A percentile compares a stretch with the other conserved stretches of the same genome.
These are phyloP conservation scores for Metrosideros polymorpha DNA, from an alignment of 441 rosid species.

Conservation along the genomic window DNA sequence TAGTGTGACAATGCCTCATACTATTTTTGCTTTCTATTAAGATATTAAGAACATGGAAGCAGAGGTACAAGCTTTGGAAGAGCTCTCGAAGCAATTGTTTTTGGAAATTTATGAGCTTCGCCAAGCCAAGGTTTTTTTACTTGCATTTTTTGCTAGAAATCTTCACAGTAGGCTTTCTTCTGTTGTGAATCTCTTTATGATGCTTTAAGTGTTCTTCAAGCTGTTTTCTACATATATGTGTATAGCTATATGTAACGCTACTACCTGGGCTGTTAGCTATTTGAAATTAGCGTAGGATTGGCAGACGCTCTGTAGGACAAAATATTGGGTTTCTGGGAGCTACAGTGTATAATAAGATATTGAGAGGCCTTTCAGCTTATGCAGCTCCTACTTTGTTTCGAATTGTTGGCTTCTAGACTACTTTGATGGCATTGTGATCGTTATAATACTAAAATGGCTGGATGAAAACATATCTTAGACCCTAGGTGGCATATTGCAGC, in stretches of 20 bases:
- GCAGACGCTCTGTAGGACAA: background rate
- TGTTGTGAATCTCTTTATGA: background rate
- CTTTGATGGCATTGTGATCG: background rate
- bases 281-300: background rate
- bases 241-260: background rate
- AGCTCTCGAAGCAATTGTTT: conserved; percentile 95
- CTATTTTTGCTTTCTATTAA: conserved; percentile 14
- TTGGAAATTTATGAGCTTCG: conserved; percentile 98
- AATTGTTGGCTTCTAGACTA: background rate
- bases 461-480: background rate
- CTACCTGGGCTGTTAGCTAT: background rate
- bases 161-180: background rate
- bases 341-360: background rate
- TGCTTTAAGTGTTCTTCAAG: background rate
- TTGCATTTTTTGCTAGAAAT: background rate
- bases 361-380: background rate
- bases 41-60: conserved; percentile 87
- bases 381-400: background rate
- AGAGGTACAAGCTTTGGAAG: conserved; percentile 91
- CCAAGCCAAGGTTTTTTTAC: conserved; percentile 72
- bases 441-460: background rate
- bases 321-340: background rate
- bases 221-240: background rate
- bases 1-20: background rate
- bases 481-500: background rate